Base-by-base conservation (phyloP, 768 basidiomycete genomes). In the Tylopilus sp. region DNA sequence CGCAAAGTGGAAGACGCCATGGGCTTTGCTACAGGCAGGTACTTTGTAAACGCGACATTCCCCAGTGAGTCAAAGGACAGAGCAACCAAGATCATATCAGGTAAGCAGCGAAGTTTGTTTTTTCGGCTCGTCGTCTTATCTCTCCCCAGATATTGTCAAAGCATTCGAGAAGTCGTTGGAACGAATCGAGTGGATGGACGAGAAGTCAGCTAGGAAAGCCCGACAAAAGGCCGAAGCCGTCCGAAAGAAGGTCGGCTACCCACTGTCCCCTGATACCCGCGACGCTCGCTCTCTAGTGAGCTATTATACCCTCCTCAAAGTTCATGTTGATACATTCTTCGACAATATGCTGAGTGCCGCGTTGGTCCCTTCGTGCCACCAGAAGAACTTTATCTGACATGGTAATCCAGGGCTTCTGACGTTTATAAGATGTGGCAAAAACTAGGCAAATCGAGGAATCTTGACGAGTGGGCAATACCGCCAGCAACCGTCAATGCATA, bases 221-320 rank as follows among this genome's bases (percentile, higher is more conserved):
- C 82, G 85, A 13, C 80, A 86, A 62, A 98, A 98, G 78, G 91
- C 85, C 23, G 52, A 62, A 45, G 36, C 25, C 33, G 56, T 56
- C 47, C 82, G 85, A 25, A 80, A 92, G 67, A 95, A 98, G 76
- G 89, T 99, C 55, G 97, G 97, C 51, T 98, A 85, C 71, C 95
- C 97, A 1, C 62, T 86, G 11, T 91, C 83, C 2, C 97, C 97
- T 1, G 79, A 98, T 66, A 94, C 90, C 1, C 75, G 74, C 17
- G 75, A 83, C 61, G 77, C 93, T 35, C 69, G 70, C 22, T 84
- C 89, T 9, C 79, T 98, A 40, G 74, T 78, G 25, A 71, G 63
- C 36, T 98, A 93, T 70, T 98, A 98, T 65, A 69, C 71, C 10
- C 70, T 70, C n/a, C 79, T 91, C 40, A 79, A 81, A 43, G 75